Conservation (phyloP, 768 basidiomycete genomes). For the Epithele typhae region DNA sequence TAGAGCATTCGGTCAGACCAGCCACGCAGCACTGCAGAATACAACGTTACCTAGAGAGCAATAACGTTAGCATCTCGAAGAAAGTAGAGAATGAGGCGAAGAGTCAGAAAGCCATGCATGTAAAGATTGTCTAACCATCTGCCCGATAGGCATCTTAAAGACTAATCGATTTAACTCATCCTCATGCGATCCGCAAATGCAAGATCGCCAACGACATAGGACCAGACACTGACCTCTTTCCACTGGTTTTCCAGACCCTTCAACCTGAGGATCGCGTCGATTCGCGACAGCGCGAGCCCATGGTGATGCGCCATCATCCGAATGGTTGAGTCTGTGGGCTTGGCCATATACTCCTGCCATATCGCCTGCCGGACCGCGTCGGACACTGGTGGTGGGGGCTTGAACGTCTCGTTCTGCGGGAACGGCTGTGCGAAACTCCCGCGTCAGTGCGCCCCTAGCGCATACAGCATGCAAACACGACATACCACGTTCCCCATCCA, state of each 20-base stretch:
- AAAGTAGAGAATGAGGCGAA: too few species aligned
- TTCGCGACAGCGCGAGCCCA: conserved; percentile 69
- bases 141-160: conserved; percentile 79
- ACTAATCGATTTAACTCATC: conserved; percentile 88
- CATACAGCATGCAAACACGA: neutral
- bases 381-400: conserved; percentile 73
- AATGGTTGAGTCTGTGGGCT: conserved; percentile 53
- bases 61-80: too few species aligned
- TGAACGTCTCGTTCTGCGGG: conserved; percentile 80
- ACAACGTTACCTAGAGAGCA: too few species aligned
- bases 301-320: conserved; percentile 58
- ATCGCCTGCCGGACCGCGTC: conserved; percentile 52
- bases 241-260: conserved; percentile 73
- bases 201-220: neutral
- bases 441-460: conserved; percentile 1
- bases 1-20: too few species aligned
- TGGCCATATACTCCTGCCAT: conserved; percentile 54
- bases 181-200: conserved; percentile 26
- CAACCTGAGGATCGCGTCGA: conserved; percentile 78
- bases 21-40: too few species aligned
- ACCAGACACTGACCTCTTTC: conserved; percentile 53
- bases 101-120: conserved; percentile 38
- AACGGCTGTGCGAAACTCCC: conserved; percentile 56
- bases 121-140: conserved; percentile 61
- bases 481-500: conserved; percentile 59